Conservation (phyloP, 2,329 filamentous ascomycete genomes). For the Diaporthe batatas region DNA sequence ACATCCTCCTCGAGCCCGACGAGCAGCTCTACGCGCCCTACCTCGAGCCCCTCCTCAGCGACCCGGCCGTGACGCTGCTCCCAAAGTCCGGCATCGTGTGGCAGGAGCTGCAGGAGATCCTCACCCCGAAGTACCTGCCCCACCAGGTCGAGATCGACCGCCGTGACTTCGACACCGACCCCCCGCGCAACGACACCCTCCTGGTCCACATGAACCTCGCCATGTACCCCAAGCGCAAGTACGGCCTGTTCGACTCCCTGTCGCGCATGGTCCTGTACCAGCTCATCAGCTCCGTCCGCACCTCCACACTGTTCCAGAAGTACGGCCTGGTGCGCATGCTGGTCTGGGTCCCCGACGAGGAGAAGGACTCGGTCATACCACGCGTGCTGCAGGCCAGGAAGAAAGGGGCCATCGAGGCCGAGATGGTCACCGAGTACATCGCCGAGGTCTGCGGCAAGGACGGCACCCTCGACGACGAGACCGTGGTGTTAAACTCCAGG, state of each 20-base stretch:
- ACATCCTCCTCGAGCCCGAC: constrained; percentile 86
- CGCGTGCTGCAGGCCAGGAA: constrained; percentile 67
- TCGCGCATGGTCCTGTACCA: constrained; percentile 71
- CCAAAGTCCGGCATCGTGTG: constrained; percentile 71
- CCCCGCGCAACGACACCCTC: constrained; percentile 76
- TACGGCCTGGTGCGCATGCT: constrained; percentile 87
- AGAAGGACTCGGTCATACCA: constrained; percentile 72
- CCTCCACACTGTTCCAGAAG: constrained; percentile 73
- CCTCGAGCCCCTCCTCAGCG: constrained; percentile 69
- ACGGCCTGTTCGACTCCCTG: constrained; percentile 67
- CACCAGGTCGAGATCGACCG: constrained; percentile 64
- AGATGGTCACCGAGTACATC: constrained; percentile 71
- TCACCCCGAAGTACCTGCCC: constrained; percentile 65
- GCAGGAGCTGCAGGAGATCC: constrained; percentile 68
- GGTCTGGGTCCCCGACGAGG: constrained; percentile 75
- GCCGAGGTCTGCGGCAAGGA: constrained; percentile 68
- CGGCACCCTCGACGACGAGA: constrained; percentile 25
- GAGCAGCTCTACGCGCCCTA: constrained; percentile 68
- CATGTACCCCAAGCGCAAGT: constrained; percentile 64
- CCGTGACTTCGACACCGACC: constrained; percentile 43
- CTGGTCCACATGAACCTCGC: constrained; percentile 79
- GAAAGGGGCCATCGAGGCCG: constrained; percentile 69
- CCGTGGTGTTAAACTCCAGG: constrained; percentile 5
- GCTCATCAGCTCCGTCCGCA: constrained; percentile 70
- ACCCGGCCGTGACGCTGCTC: constrained; percentile 63